Percentiles rank a stretch among this genome's conserved stretches.
These are phyloP conservation scores for Bolboschoenus planiculmis DNA, from an alignment of 176 grass and related monocot species.

Conservation along the genomic window DNA sequence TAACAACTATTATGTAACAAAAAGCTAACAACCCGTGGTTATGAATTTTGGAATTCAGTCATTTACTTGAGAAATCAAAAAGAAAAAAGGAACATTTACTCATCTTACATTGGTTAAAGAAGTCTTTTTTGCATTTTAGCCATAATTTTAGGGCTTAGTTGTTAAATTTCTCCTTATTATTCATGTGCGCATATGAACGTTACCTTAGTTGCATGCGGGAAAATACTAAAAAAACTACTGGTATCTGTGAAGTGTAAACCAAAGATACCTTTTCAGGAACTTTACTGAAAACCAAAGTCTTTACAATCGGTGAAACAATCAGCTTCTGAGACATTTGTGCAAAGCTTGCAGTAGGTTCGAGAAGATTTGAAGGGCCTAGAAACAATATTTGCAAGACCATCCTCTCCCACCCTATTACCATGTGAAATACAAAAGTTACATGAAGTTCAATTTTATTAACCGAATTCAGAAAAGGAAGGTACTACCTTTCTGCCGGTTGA, in stretches of 20 bases:
- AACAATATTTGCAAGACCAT: constrained; percentile 96
- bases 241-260: background rate
- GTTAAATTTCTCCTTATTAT: background rate
- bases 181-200: background rate
- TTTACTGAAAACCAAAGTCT: constrained; percentile 94
- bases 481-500: constrained; percentile 75
- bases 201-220: background rate
- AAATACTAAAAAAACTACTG: background rate
- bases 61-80: background rate
- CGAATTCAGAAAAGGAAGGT: background rate
- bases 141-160: background rate
- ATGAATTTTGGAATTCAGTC: background rate
- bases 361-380: constrained; percentile 87
- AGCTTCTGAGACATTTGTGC: constrained; percentile 89
- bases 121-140: background rate
- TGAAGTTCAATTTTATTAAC: background rate
- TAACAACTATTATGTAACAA: background rate
- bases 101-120: background rate
- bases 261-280: constrained; percentile 81
- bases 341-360: constrained; percentile 80
- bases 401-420: constrained; percentile 75
- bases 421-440: constrained; percentile 2
- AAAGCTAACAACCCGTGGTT: background rate
- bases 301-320: constrained; percentile 95
- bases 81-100: background rate